A percentile compares a stretch with the other conserved stretches of the same genome.
These are phyloP conservation scores for Podospora pseudocomata DNA, from an alignment of 495 filamentous ascomycete genomes.

Conservation along the genomic window DNA sequence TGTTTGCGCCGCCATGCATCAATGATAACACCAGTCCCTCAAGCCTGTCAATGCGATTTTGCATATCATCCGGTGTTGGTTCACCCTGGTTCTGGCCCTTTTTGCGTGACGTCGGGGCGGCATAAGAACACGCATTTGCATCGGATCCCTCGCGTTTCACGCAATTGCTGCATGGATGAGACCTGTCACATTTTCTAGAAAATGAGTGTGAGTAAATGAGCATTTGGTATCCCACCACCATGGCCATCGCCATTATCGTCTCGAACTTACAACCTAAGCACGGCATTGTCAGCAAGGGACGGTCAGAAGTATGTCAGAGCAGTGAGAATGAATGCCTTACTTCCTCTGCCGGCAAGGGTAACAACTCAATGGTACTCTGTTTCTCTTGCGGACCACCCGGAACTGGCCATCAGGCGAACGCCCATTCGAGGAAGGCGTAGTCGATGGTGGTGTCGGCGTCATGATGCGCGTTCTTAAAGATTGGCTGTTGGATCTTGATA, in stretches of 20 bases:
- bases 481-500: too few species aligned
- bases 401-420: conserved; percentile 85
- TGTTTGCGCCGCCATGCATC: conserved; percentile 80
- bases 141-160: conserved; percentile 72
- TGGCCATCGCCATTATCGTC: background rate
- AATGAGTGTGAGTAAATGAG: background rate
- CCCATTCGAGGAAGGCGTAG: conserved; percentile 66
- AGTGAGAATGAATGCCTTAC: conserved; percentile 50
- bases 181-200: conserved; percentile 80
- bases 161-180: conserved; percentile 92
- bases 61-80: conserved; percentile 89
- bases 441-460: conserved; percentile 91
- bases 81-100: conserved; percentile 65
- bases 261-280: conserved; percentile 33
- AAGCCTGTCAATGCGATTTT: conserved; percentile 94
- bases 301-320: background rate
- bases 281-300: conserved; percentile 22
- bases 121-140: conserved; percentile 83
- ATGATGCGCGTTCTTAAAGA: conserved; percentile 40
- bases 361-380: conserved; percentile 90
- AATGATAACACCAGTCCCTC: conserved; percentile 92
- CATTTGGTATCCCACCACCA: background rate
- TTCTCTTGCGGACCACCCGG: conserved; percentile 88
- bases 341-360: conserved; percentile 92
- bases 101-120: conserved; percentile 69